Evolutionary conservation across 495 filamentous ascomycete species (phyloP).

Genomic region (Neurospora pannonica): DNA sequence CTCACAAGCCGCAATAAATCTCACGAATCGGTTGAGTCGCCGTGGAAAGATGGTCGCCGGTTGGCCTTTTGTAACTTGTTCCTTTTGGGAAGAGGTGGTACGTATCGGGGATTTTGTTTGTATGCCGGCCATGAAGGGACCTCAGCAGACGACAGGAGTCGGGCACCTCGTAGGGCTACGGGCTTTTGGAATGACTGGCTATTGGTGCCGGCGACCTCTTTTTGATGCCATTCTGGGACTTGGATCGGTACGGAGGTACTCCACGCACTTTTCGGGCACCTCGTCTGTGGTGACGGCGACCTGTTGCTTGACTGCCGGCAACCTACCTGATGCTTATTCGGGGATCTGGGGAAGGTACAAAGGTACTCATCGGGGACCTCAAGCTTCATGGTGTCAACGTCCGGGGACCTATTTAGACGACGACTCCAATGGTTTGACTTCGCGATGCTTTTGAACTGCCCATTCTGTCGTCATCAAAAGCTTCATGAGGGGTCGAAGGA

Average conservation of each 20-base stretch:
- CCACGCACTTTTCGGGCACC: not conserved
- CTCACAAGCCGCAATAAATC: too few relatives aligned
- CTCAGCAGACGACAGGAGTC: not conserved
- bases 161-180: not conserved
- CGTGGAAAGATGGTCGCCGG: too few relatives aligned
- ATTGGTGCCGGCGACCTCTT: not conserved
- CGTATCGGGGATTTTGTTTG: not conserved
- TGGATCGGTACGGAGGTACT: not conserved
- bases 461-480: not conserved
- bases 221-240: not conserved
- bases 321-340: not conserved
- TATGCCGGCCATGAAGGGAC: not conserved
- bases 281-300: not conserved
- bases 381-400: not conserved
- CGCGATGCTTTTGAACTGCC: not conserved
- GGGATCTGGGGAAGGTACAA: not conserved
- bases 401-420: not conserved
- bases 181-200: not conserved
- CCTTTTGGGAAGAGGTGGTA: not conserved
- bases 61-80: too few relatives aligned
- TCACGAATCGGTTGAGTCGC: too few relatives aligned
- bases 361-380: not conserved
- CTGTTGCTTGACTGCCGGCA: not conserved
- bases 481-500: not conserved
- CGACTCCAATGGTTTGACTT: not conserved